Base-by-base conservation (phyloP, 2,329 filamentous ascomycete species). In the Verticillium dahliae region DNA sequence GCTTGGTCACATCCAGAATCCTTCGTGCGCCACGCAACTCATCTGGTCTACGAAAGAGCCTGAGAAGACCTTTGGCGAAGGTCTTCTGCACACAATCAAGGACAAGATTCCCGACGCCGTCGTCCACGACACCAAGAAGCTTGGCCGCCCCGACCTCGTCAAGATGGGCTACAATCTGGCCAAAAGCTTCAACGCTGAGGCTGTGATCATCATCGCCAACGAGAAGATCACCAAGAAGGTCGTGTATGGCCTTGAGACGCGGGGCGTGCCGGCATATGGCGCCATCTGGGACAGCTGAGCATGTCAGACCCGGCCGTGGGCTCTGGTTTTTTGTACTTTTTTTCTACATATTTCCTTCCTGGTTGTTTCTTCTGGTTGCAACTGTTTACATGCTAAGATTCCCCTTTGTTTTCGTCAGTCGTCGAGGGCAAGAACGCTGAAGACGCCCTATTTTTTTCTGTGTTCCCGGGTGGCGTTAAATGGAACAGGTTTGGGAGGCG, bases 151-250 rank as follows among this genome's bases (percentile, higher is more conserved):
- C 2, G 83, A 91, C 64, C 72, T 83, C n/a, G 76, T 80, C 14
- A 70, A 70, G 56, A 78, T 79, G 73, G 75, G 76, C 4, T 80
- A 74, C 70, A 81, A 90, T 71, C 67, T 87, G 41, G 77, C 76
- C 9, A 75, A 85, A 54, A 78, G 81, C 37, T 86, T 82, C 67
- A 73, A 77, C 9, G 75, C 87, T 1, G 89, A 92, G 77, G 90
- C 88, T 2, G 87, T 91, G 41, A 87, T 91, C 69, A 82, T 91
- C 63, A 88, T 92, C 68, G 86, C 86, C 61, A 92, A 92, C 70
- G 84, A 87, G 62, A 81, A 75, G 61, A 81, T 91, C 38, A 91
- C 89, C 18, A 81, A 81, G 68, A 85, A 84, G 75, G 80, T 92
- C 1, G 88, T 92, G 0, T 89, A 87, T 70, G 86, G 82, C 9